Evolutionary conservation across 129 eudicot genomes (phyloP).

Genomic region (Artemisia argyi): DNA sequence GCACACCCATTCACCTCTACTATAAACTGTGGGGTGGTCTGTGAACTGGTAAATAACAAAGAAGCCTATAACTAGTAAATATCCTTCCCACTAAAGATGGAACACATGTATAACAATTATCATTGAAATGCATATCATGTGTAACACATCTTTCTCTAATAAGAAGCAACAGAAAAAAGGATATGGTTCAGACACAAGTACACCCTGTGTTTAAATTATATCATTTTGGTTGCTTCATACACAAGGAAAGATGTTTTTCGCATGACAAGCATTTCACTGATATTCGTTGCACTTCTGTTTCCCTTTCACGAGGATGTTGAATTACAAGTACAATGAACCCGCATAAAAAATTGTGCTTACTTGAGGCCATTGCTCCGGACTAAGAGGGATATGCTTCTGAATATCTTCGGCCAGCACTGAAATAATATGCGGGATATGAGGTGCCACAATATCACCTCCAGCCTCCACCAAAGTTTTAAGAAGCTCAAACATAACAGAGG

Average conservation of each 20-base stretch:
- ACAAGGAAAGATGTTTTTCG: no score
- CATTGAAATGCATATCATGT: neutral
- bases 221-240: no score
- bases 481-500: slow-evolving; percentile 58
- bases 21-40: neutral
- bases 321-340: no score
- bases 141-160: neutral
- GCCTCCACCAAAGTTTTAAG: slow-evolving; percentile 71
- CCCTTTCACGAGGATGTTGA: neutral
- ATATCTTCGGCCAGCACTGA: slow-evolving; percentile 48
- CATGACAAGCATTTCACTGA: no score
- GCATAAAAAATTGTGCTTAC: slow-evolving; percentile 30
- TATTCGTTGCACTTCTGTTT: no score
- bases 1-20: slow-evolving; percentile 1
- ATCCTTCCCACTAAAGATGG: neutral
- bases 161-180: neutral
- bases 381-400: slow-evolving; percentile 46
- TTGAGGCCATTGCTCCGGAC: slow-evolving; percentile 68
- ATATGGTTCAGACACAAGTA: neutral
- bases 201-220: no score
- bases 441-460: slow-evolving; percentile 58
- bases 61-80: neutral
- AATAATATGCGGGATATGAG: slow-evolving; percentile 57
- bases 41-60: neutral
- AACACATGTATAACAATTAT: neutral